Conservation (phyloP, 1,284 basidiomycete species). For the Apiotrichum siamense region DNA sequence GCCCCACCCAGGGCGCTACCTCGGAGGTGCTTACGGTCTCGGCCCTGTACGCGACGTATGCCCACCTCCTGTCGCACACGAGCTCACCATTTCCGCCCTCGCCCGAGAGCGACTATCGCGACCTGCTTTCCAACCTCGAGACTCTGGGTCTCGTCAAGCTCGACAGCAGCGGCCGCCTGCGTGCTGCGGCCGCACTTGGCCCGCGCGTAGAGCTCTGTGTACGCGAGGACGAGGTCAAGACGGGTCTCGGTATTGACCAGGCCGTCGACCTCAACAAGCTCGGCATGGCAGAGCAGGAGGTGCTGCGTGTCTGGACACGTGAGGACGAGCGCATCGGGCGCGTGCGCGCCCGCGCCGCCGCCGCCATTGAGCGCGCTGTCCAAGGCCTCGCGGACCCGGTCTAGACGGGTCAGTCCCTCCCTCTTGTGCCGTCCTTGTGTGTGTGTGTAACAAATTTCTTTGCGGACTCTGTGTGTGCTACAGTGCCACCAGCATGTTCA, state of each 20-base stretch:
- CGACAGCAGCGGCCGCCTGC: not conserved
- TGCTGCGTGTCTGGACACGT: constrained; percentile 28
- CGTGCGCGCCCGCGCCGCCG: constrained; percentile 7
- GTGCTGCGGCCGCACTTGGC: not conserved
- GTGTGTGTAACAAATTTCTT: not conserved
- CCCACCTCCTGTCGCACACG: constrained; percentile 33
- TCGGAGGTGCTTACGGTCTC: constrained; percentile 15
- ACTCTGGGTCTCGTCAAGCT: constrained; percentile 40
- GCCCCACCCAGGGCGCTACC: constrained; percentile 17
- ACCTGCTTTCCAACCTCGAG: constrained; percentile 45
- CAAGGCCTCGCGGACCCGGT: constrained; percentile 4
- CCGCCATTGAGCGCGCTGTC: constrained; percentile 9
- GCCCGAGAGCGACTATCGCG: constrained; percentile 44
- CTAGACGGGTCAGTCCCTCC: not conserved
- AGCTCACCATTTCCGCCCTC: constrained; percentile 40
- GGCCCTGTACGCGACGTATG: constrained; percentile 42
- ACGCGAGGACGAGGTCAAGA: constrained; percentile 34
- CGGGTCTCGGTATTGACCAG: constrained; percentile 25
- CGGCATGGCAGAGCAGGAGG: constrained; percentile 35
- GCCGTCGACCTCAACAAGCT: constrained; percentile 1
- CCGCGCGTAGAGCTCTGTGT: constrained; percentile 34
- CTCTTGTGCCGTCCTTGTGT: no score
- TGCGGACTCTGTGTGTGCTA: no score
- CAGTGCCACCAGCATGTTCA: not conserved
- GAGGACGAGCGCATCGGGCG: constrained; percentile 25